Percentiles rank a stretch among this genome's conserved stretches.
Conservation (phyloP, 2,329 filamentous ascomycete genomes). For the Colletotrichum sansevieriae region DNA sequence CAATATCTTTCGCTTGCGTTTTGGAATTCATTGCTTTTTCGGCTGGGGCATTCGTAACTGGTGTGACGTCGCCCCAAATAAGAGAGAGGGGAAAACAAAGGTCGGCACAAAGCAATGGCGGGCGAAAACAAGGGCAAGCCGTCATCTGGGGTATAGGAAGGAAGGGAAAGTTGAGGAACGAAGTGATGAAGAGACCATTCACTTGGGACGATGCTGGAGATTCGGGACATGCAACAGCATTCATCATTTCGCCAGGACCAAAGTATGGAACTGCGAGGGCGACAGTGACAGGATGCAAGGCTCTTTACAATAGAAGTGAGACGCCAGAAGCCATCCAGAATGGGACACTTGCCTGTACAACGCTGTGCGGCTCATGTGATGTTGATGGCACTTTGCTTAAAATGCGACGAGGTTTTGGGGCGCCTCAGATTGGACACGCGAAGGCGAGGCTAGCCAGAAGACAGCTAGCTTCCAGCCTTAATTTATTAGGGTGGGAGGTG, state of each 20-base stretch:
- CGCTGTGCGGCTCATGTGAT: constrained; percentile 19
- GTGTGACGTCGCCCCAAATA: constrained; percentile 23
- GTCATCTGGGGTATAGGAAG: constrained; percentile 35
- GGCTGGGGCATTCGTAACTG: constrained; percentile 25
- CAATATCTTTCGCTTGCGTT: constrained; percentile 25
- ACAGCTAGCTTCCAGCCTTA: not conserved
- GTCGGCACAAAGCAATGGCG: not conserved
- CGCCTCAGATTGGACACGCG: not conserved
- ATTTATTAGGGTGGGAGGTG: not conserved
- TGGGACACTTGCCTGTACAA: constrained; percentile 10
- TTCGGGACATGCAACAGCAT: constrained; percentile 12
- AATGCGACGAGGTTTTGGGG: not conserved
- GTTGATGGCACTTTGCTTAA: constrained; percentile 1
- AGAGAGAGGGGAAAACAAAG: constrained; percentile 12
- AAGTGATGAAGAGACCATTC: constrained; percentile 38
- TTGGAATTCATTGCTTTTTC: constrained; percentile 24
- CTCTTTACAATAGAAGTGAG: constrained; percentile 29
- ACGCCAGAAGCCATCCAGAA: constrained; percentile 19
- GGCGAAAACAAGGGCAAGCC: constrained; percentile 16
- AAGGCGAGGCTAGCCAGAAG: not conserved
- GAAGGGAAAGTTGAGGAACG: constrained; percentile 20
- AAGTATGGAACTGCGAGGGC: constrained; percentile 5
- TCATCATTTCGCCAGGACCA: constrained; percentile 11
- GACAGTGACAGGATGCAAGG: constrained; percentile 31
- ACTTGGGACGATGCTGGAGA: constrained; percentile 20